A percentile compares a stretch with the other conserved stretches of the same genome.
Conservation (phyloP, 306 rosid species). For the Geum urbanum region DNA sequence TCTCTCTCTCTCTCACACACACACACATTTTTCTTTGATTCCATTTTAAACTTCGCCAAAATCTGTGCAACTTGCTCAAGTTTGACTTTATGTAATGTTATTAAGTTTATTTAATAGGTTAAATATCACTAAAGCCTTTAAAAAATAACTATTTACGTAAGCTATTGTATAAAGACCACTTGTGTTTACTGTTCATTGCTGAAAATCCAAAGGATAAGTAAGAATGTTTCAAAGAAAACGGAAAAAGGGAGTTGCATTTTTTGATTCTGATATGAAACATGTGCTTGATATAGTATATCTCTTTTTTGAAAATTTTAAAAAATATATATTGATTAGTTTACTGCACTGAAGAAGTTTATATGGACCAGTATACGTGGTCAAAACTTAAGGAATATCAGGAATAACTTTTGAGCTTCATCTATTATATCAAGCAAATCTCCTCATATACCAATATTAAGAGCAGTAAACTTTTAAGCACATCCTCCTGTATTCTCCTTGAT, state of each 20-base stretch:
- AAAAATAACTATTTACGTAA: neutral
- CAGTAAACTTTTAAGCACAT: neutral
- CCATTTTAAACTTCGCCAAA: neutral
- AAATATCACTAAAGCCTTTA: neutral
- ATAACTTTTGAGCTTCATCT: too few relatives aligned
- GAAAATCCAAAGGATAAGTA: neutral
- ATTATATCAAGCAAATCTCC: too few relatives aligned
- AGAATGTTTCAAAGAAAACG: neutral
- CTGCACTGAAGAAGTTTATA: too few relatives aligned
- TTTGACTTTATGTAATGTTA: neutral
- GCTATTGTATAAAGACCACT: neutral
- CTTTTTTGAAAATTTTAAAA: slow-evolving; percentile 3
- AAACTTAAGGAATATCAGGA: too few relatives aligned
- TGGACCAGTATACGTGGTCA: too few relatives aligned
- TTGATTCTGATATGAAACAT: neutral
- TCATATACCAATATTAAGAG: too few relatives aligned
- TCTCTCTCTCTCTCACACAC: neutral
- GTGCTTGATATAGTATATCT: neutral
- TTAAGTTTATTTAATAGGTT: neutral
- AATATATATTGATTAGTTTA: too few relatives aligned
- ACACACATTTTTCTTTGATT: neutral
- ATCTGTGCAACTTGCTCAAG: neutral
- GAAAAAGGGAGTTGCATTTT: neutral
- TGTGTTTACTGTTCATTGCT: neutral
- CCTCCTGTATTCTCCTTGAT: neutral